A percentile compares a stretch with the other conserved stretches of the same genome.
Evolutionary conservation across 2,329 filamentous ascomycete species (phyloP).

Genomic region (Ascochyta lentis): DNA sequence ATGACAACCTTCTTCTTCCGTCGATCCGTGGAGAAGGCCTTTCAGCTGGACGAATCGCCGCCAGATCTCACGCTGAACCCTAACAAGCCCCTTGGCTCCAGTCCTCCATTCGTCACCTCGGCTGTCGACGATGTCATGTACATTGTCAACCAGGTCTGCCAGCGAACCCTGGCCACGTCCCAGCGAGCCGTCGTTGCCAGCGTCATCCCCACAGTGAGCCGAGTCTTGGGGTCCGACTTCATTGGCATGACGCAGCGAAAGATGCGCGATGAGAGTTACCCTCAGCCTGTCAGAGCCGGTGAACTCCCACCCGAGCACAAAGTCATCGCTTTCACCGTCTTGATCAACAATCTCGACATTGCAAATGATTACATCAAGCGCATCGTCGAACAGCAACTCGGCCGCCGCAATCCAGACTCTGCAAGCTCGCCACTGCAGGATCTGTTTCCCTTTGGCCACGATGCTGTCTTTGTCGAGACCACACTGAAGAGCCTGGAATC

Average conservation of each 20-base stretch:
- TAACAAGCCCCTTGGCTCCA: constrained; percentile 73
- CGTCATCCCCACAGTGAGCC: constrained; percentile 78
- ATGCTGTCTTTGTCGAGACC: constrained; percentile 72
- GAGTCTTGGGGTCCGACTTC: constrained; percentile 87
- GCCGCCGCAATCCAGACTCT: constrained; percentile 37
- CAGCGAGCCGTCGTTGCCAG: constrained; percentile 79
- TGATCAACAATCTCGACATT: constrained; percentile 95
- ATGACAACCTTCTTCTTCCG: constrained; percentile 98
- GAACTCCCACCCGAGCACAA: constrained; percentile 86
- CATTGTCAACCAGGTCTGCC: constrained; percentile 90
- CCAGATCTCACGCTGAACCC: constrained; percentile 78
- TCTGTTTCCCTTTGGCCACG: constrained; percentile 81
- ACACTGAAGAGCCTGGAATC: constrained; percentile 72
- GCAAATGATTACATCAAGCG: constrained; percentile 88
- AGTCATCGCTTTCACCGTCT: constrained; percentile 85
- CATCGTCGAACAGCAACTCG: constrained; percentile 76
- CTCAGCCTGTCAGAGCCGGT: constrained; percentile 77
- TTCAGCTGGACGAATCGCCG: constrained; percentile 92
- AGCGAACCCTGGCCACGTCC: constrained; percentile 84
- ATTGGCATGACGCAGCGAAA: constrained; percentile 96
- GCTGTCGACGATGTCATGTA: constrained; percentile 99
- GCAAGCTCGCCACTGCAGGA: constrained; percentile 55
- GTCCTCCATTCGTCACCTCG: constrained; percentile 89
- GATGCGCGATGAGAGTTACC: constrained; percentile 96
- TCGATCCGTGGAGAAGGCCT: constrained; percentile 94